Base-by-base conservation (phyloP, 306 rosid genomes). In the Carpinus fangiana region DNA sequence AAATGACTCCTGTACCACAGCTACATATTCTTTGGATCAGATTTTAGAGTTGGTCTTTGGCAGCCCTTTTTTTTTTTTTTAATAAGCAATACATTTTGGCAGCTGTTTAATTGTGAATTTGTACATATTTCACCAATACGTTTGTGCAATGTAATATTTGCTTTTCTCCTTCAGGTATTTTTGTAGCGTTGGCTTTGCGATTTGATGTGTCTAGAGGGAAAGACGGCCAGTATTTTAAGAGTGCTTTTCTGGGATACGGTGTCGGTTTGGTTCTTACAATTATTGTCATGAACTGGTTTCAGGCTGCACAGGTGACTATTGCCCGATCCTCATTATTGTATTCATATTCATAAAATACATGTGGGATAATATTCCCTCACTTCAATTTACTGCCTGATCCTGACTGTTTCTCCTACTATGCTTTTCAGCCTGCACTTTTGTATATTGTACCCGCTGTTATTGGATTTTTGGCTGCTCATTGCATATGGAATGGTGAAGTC, bases 261-360 rank as follows among this genome's bases (percentile, higher is more conserved):
- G 64, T 48, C 74, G 99, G 99, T 68, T 20, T 96, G 89, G 90
- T 86, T 76, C 98, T 96, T 52, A 96, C 99, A 59, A 96, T 96
- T 73, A 56, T 93, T 61, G 98, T 96, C 68, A 96, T 96, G 98
- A 96, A 96, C 88, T 96, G 99, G 99, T 96, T 91, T 90, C 98
- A 93, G 86, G 98, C 99, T 67, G 99, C 99, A 12, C 99, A 96
- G 99, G 99, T 90, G 83, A 92, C 78, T 70, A 70, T 65, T 79
- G 50, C 57, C 47, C 85, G 73, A 76, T 59, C 65, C 31, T 81
- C 73, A 68, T 70, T 73, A 70, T 23, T 64, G 47, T 71, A 72
- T 68, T 76, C 12, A 4, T 6, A n/a, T 77, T 61, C 8, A 20
- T 72, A 12, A 26, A 10, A 72, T 79, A 16, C 55, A 61, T 82